Conservation (phyloP, 2,329 filamentous ascomycete genomes). For the Aspergillus carbonarius region DNA sequence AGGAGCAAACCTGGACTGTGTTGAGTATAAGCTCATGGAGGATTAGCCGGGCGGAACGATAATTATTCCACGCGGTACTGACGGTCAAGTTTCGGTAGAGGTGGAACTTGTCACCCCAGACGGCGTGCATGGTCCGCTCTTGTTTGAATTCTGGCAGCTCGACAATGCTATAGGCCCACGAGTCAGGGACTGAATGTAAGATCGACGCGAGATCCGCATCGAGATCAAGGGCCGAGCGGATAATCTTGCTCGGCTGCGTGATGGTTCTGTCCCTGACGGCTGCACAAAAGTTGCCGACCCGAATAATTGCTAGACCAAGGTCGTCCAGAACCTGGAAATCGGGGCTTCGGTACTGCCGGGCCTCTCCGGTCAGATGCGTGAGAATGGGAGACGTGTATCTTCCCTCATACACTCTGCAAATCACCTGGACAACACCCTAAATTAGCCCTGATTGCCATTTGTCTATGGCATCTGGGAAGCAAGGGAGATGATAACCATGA, state of each 20-base stretch:
- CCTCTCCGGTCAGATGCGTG: neutral
- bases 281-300: neutral
- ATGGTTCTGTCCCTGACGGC: neutral
- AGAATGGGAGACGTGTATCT: neutral
- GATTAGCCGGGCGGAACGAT: neutral
- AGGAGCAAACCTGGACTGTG: neutral
- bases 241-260: neutral
- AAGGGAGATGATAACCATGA: no score
- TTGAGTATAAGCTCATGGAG: neutral
- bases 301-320: neutral
- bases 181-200: neutral
- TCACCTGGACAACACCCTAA: neutral
- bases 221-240: neutral
- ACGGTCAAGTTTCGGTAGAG: neutral
- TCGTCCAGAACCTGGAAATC: neutral
- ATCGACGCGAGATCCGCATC: neutral
- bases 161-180: neutral
- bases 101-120: neutral
- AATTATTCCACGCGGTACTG: neutral
- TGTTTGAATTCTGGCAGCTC: neutral
- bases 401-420: neutral
- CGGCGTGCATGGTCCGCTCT: neutral
- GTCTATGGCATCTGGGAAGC: no score
- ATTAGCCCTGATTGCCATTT: no score
- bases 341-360: neutral